Percentiles rank a stretch among this genome's conserved stretches.
Evolutionary conservation across 1,284 basidiomycete species (phyloP).

Genomic region (Mrakiaceae sp.): DNA sequence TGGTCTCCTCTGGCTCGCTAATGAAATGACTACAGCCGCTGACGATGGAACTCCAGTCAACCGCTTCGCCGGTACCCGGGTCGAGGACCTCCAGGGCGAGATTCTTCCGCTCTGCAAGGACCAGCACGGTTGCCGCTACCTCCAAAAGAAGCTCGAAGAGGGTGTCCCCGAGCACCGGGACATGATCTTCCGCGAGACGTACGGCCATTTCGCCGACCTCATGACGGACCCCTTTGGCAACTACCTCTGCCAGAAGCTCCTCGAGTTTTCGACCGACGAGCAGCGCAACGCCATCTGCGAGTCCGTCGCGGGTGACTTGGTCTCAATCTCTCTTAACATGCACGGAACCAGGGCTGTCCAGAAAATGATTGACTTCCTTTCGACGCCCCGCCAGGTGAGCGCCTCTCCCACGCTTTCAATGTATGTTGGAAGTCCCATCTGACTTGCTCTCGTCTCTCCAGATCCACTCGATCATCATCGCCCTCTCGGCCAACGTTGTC

Average conservation of each 20-base stretch:
- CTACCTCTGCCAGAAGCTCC: slow-evolving; percentile 95
- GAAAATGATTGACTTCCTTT: slow-evolving; percentile 99
- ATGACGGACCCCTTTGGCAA: slow-evolving; percentile 99
- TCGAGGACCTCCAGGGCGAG: slow-evolving; percentile 92
- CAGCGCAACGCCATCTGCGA: slow-evolving; percentile 96
- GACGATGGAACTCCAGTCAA: slow-evolving; percentile 49
- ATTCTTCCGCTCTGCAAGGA: slow-evolving; percentile 93
- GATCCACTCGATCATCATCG: slow-evolving; percentile 95
- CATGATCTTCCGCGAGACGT: slow-evolving; percentile 99
- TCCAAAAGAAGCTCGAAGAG: slow-evolving; percentile 99
- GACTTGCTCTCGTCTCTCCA: slow-evolving; percentile 39
- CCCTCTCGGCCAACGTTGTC: slow-evolving; percentile 93
- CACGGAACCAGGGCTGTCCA: slow-evolving; percentile 98
- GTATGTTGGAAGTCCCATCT: neutral
- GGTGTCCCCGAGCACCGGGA: slow-evolving; percentile 87
- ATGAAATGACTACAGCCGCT: neutral
- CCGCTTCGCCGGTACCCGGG: slow-evolving; percentile 81
- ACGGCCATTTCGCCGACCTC: slow-evolving; percentile 91
- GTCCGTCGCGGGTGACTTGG: slow-evolving; percentile 90
- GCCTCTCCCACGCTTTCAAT: neutral
- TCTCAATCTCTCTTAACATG: slow-evolving; percentile 99
- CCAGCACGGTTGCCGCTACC: slow-evolving; percentile 95
- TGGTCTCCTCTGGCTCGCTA: neutral
- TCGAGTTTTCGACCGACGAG: slow-evolving; percentile 96
- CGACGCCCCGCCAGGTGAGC: slow-evolving; percentile 81